A percentile compares a stretch with the other conserved stretches of the same genome.
These are phyloP conservation scores for Septoria petroselini DNA, from an alignment of 2,329 filamentous ascomycete genomes.

Conservation along the genomic window DNA sequence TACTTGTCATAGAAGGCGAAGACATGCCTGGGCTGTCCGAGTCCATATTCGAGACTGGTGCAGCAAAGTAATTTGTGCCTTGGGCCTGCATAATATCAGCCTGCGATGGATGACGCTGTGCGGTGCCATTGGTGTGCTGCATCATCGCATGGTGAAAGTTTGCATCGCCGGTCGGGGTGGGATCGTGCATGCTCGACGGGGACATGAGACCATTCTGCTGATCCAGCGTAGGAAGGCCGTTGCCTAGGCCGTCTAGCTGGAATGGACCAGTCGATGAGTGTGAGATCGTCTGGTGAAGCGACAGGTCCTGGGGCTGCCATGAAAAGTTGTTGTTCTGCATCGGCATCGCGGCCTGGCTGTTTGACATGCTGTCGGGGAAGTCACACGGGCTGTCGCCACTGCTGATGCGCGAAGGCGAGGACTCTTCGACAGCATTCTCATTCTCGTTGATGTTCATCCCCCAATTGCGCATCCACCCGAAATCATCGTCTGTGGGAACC, in stretches of 20 bases:
- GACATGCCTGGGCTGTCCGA: constrained; percentile 63
- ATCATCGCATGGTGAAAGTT: constrained; percentile 69
- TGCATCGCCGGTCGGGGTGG: constrained; percentile 65
- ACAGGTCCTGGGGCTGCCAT: constrained; percentile 64
- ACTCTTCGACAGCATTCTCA: constrained; percentile 79
- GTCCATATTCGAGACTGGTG: constrained; percentile 59
- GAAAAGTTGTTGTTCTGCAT: constrained; percentile 30
- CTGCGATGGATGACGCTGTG: constrained; percentile 23
- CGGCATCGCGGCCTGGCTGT: constrained; percentile 52
- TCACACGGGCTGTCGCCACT: constrained; percentile 91
- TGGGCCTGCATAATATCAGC: constrained; percentile 35
- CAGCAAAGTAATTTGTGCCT: constrained; percentile 60
- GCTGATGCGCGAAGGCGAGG: constrained; percentile 93
- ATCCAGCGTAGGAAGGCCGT: constrained; percentile 72
- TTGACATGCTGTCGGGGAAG: constrained; percentile 86
- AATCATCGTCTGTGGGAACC: constrained; percentile 69
- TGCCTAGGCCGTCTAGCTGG: constrained; percentile 68
- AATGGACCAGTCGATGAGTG: constrained; percentile 63
- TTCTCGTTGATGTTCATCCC: constrained; percentile 60
- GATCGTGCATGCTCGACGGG: constrained; percentile 69
- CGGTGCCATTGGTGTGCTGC: constrained; percentile 46
- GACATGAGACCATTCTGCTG: constrained; percentile 70
- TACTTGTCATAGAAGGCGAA: constrained; percentile 65
- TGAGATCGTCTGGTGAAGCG: constrained; percentile 60
- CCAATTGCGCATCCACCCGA: constrained; percentile 82